Conservation (phyloP, 1,139 yeast species). For the Yamadazyma epiphylla region DNA sequence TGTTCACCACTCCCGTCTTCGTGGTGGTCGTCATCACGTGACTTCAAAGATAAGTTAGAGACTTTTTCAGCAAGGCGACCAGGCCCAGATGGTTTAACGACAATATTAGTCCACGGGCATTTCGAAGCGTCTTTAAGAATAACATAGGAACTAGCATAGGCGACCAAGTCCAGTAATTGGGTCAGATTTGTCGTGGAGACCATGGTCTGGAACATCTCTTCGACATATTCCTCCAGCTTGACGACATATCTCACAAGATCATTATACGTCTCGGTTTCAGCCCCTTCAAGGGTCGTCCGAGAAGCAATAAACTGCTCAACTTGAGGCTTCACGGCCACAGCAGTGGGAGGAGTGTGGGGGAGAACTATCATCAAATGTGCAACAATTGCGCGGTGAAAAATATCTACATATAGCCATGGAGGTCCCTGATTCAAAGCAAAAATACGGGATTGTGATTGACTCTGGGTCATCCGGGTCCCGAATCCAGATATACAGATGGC, state of each 20-base stretch:
- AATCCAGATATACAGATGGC: conserved; percentile 67
- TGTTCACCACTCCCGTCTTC: no score
- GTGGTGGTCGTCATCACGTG: no score
- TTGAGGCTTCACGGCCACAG: no score
- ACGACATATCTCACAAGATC: conserved; percentile 32
- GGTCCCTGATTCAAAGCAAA: conserved; percentile 14
- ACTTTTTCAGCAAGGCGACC: no score
- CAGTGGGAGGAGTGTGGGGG: conserved; percentile 31
- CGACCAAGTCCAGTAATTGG: conserved; percentile 2
- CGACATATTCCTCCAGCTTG: conserved; percentile 31
- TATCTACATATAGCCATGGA: conserved; percentile 10
- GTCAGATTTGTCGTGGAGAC: conserved; percentile 1
- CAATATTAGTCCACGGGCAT: conserved; percentile 10
- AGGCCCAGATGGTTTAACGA: no score
- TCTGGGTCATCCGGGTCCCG: conserved; percentile 84
- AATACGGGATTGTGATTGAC: conserved; percentile 72
- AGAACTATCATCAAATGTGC: conserved; percentile 33
- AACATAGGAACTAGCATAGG: conserved; percentile 1
- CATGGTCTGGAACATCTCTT: conserved; percentile 16
- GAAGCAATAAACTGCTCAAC: conserved; percentile 11
- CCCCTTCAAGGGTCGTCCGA: conserved; percentile 14
- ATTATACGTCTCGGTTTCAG: conserved; percentile 18
- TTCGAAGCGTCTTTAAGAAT: conserved; percentile 1
- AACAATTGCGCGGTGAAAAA: no score
- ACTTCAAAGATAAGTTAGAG: no score